These are phyloP conservation scores for Chlamydomonas reinhardtii DNA, from an alignment of 163 green algal species.

Conservation along the genomic window DNA sequence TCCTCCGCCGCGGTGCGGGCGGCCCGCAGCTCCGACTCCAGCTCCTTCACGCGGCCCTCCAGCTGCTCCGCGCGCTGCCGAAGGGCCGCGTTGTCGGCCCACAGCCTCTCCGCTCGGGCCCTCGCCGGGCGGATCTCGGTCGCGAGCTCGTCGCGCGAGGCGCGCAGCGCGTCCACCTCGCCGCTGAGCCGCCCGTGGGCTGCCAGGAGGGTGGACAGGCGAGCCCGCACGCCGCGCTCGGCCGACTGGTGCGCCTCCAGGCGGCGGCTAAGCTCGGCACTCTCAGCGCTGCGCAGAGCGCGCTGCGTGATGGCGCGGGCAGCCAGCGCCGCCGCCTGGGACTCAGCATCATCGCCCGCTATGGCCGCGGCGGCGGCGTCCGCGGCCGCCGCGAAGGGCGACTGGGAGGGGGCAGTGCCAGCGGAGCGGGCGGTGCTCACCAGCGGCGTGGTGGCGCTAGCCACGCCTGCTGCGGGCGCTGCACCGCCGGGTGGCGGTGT, in stretches of 20 bases:
- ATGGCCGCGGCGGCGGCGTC: not conserved
- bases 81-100: constrained; percentile 15
- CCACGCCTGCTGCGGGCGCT: no score
- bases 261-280: not conserved
- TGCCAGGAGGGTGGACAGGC: constrained; percentile 4
- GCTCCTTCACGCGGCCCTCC: not conserved
- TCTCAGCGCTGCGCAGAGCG: not conserved
- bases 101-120: not conserved
- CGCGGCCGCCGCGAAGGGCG: not conserved
- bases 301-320: not conserved
- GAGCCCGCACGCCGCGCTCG: not conserved
- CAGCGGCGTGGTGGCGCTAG: not conserved
- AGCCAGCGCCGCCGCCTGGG: not conserved
- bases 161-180: constrained; percentile 20
- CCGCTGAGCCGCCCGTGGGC: constrained; percentile 12
- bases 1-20: not conserved
- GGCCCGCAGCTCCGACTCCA: constrained; percentile 1
- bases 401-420: no score
- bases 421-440: no score
- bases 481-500: no score
- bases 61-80: not conserved
- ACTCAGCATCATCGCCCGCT: not conserved
- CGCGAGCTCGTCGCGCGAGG: not conserved
- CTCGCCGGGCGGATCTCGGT: not conserved
- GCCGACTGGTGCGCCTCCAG: not conserved